Base-by-base conservation (phyloP, 163 green algal species). In the Scenedesmus sp. region DNA sequence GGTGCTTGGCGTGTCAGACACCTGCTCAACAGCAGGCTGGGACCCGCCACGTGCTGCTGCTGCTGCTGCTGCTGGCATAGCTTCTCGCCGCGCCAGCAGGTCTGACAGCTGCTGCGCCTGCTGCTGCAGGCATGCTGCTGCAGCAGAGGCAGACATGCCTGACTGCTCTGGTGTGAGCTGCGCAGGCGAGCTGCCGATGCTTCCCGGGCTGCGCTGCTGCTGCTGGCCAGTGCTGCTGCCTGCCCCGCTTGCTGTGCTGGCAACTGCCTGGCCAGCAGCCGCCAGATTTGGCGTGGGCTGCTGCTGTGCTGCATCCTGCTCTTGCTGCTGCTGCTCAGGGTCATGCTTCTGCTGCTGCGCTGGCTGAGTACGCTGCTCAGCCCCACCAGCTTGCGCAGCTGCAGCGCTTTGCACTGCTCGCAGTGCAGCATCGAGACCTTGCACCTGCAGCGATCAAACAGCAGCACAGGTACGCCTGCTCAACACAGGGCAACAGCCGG, bases 371-470 rank as follows among this genome's bases (percentile, higher is more conserved):
- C n/a, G 15, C 7, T 60, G 23, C 56, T 54, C 18, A 55, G 9
- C 18, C 6, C 54, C 59, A 59, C 66, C 77, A 81, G 54, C 34
- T 16, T 7, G n/a, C 20, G 84, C 56, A 18, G 56, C 56, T 4
- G 83, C 62, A 1, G 57, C 10, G 15, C 84, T 60, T 52, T 88
- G 79, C 77, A 88, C 34, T 18, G 81, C 88, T n/a, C 79, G 15
- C 20, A 92, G 15, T 3, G 88, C 79, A 15, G 88, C 88, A 82
- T 88, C 88, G 1, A 92, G 79, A 1, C 46, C 77, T 46, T 88
- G 88, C 16, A 92, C 88, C 88, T 92, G 64, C 62, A 55, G 52
- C 62, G 52, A 7, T 46, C 34, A 23, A 5, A 34, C 56, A 76
- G 56, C 18, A 73, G 66, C 52, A 34, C 23, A 70, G 67, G 18